Percentiles rank a stretch among this genome's conserved stretches.
Conservation (phyloP, 257 asterid genomes). For the Vinca minor region DNA sequence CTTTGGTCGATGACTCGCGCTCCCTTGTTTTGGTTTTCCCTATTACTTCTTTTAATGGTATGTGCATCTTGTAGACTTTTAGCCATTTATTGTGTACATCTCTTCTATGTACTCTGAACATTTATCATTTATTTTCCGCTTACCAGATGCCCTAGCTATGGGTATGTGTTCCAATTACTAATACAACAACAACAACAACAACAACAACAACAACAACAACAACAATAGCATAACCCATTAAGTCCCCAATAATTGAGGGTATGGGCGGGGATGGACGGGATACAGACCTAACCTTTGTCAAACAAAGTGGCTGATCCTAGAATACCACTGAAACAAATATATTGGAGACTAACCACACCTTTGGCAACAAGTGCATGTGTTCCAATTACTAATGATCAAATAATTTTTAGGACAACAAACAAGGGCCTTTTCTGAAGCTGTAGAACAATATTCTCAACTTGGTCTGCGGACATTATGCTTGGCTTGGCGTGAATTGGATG, state of each 20-base stretch:
- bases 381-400: slow-evolving; percentile 14
- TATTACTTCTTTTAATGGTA: background rate
- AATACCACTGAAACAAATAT: no score
- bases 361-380: no score
- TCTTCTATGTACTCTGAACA: background rate
- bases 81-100: background rate
- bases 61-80: background rate
- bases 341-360: no score
- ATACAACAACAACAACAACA: no score
- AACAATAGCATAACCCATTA: no score
- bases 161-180: slow-evolving; percentile 7
- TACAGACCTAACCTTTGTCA: no score
- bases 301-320: no score
- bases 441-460: slow-evolving; percentile 86
- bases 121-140: background rate
- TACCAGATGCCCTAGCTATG: background rate
- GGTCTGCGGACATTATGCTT: slow-evolving; percentile 94
- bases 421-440: slow-evolving; percentile 73
- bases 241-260: no score
- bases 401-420: slow-evolving; percentile 70
- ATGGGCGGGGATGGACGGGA: no score
- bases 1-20: background rate
- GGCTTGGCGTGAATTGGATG: slow-evolving; percentile 86
- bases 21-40: background rate
- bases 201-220: no score